Evolutionary conservation across 345 rosid genomes (phyloP), one percentile per base, ranked within the genome.

Genomic region (Acer negundo): DNA sequence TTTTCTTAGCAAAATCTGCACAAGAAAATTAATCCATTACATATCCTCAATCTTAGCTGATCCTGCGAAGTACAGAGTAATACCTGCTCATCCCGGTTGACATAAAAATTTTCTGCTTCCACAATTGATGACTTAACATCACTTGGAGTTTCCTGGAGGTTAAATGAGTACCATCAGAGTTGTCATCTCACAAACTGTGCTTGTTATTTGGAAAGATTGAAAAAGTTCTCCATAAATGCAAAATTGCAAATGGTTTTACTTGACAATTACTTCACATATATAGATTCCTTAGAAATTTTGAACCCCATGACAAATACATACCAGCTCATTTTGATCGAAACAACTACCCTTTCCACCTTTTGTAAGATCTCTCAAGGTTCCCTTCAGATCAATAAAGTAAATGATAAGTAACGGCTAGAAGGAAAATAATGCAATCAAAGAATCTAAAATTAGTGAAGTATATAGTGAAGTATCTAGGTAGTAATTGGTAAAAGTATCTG

Each of bases 301-400:
- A 59, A 35, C 49, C 35, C 16, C 53, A 73, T 15, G 22, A 8
- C 63, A 59, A 74, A 62, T 58, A 74, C 88, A 24, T 85, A 86
- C 91, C 73, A 44, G 79, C 66, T 81, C 88, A 80, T 73, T 83
- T 62, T 79, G 82, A 76, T 81, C 84, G 1, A 65, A 74, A 72
- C 77, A 49, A 40, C 67, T 19, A 64, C 70, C 80, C 75, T 78
- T 83, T 63, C 83, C 88, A 1, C 84, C 85, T 80, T 80, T 88
- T 51, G 80, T 73, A 78, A 88, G 88, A 81, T 84, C 86, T 79
- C 86, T 88, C 72, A 88, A 72, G 71, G 89, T 86, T 15, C 89
- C 89, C 89, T 86, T 78, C 67, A 76, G 68, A 72, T 77, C 13
- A 61, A 53, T 46, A n/a, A 55, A 46, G 72, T 6, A 23, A 68